Evolutionary conservation across 305 asterid species (phyloP), one percentile per base, ranked within the genome.

Genomic region (Solanum aculeatissimum): DNA sequence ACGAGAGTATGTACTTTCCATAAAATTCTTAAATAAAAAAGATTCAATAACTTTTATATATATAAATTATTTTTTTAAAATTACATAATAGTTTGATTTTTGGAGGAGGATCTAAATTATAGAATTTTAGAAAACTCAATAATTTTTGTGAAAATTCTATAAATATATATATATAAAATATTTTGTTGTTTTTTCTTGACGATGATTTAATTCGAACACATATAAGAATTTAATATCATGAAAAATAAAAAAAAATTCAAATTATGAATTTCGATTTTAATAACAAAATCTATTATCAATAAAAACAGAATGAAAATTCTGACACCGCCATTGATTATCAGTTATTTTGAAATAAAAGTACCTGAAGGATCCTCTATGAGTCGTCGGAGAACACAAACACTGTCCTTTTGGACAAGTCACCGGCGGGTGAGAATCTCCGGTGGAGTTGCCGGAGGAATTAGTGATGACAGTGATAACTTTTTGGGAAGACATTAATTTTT

Each of bases 361-460:
- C 82, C 82, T 74, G 58, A 83, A 83, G 0, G 85, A 83, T 45
- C 85, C 85, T 55, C 19, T 9, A 40, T 83, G 85, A 6, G 71
- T 83, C 43, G 85, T 83, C 60, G 85, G 85, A 38, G 85, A 83
- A 47, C 85, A 83, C 27, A 83, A 49, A 19, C 85, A 83, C 82
- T 83, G 85, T 1, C 82, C 82, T 60, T 71, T 83, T 21, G 85
- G 85, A 10, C 80, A 83, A 42, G 51, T 83, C 35, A 38, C 79
- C 51, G 85, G 85, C 51, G 85, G 79, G 25, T 16, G 63, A 11
- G 79, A 63, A 43, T 65, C 85, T 29, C 85, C 85, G 85, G 55
- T 51, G 82, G 82, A 2, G 63, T 4, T 49, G 51, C 18, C 82
- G 15, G 82, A 27, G 23, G 82, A 25, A 75, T 45, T 27, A 5